These are phyloP conservation scores for Ophiocordyceps polyrhachis-furcata DNA, from an alignment of 2,329 filamentous ascomycete species.

Conservation along the genomic window DNA sequence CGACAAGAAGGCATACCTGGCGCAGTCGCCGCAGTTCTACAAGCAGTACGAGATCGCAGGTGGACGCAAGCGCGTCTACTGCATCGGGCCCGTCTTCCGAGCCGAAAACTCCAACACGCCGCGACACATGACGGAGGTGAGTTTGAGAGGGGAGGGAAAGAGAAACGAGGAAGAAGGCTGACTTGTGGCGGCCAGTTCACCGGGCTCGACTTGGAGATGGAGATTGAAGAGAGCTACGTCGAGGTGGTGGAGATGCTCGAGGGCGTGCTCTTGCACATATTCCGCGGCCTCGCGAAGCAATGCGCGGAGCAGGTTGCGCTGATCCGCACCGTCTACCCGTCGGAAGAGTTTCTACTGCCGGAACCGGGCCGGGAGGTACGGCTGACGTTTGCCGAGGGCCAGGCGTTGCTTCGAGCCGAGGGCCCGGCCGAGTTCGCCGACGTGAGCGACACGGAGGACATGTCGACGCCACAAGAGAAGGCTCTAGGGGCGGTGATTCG, in stretches of 20 bases:
- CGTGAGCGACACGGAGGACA: slow-evolving; percentile 59
- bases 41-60: slow-evolving; percentile 76
- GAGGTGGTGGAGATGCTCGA: slow-evolving; percentile 59
- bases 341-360: slow-evolving; percentile 59
- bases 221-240: slow-evolving; percentile 60
- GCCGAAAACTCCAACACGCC: slow-evolving; percentile 78
- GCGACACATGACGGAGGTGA: slow-evolving; percentile 61
- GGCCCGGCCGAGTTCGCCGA: slow-evolving; percentile 48
- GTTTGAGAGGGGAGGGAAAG: background rate
- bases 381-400: slow-evolving; percentile 60
- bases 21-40: slow-evolving; percentile 70
- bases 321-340: slow-evolving; percentile 55
- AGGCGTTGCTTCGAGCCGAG: slow-evolving; percentile 58
- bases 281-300: slow-evolving; percentile 46
- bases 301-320: slow-evolving; percentile 56
- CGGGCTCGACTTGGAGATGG: slow-evolving; percentile 80
- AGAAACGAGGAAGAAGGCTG: background rate
- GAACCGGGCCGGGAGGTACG: slow-evolving; percentile 56
- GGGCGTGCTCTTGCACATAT: slow-evolving; percentile 59
- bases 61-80: slow-evolving; percentile 58
- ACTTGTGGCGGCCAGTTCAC: slow-evolving; percentile 38
- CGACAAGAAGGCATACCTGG: slow-evolving; percentile 60
- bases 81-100: slow-evolving; percentile 65
- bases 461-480: slow-evolving; percentile 68
- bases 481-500: slow-evolving; percentile 75